A percentile compares a stretch with the other conserved stretches of the same genome.
Evolutionary conservation across 495 filamentous ascomycete species (phyloP).

Genomic region (Neurospora sp.): DNA sequence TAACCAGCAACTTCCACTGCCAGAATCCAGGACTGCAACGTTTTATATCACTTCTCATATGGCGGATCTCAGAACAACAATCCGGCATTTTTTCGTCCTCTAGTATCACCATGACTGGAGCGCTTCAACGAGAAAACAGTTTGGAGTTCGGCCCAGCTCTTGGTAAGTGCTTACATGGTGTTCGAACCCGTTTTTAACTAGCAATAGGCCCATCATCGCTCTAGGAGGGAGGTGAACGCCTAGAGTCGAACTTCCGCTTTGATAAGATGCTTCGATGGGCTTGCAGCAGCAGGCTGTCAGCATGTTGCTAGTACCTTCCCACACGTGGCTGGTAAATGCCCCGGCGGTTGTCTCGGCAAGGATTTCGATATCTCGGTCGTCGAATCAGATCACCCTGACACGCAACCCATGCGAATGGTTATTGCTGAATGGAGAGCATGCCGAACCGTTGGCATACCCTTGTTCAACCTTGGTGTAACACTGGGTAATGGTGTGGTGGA

Average conservation of each 20-base stretch:
- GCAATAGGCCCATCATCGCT: background rate
- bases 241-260: background rate
- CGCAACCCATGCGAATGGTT: background rate
- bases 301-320: background rate
- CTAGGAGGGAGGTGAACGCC: background rate
- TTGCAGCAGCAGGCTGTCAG: background rate
- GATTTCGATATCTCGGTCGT: background rate
- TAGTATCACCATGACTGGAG: background rate
- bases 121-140: background rate
- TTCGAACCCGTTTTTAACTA: background rate
- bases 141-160: background rate
- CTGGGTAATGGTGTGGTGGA: background rate
- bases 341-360: background rate
- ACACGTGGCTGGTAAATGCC: background rate
- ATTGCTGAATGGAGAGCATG: background rate
- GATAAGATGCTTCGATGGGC: background rate
- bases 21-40: background rate
- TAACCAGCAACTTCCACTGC: background rate
- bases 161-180: background rate
- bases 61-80: background rate
- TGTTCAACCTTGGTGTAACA: background rate
- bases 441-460: background rate
- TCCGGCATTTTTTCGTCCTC: background rate
- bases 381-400: background rate
- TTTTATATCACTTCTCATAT: background rate